Conservation (phyloP, 2,329 filamentous ascomycete species). For the Hypoxylon sp. region DNA sequence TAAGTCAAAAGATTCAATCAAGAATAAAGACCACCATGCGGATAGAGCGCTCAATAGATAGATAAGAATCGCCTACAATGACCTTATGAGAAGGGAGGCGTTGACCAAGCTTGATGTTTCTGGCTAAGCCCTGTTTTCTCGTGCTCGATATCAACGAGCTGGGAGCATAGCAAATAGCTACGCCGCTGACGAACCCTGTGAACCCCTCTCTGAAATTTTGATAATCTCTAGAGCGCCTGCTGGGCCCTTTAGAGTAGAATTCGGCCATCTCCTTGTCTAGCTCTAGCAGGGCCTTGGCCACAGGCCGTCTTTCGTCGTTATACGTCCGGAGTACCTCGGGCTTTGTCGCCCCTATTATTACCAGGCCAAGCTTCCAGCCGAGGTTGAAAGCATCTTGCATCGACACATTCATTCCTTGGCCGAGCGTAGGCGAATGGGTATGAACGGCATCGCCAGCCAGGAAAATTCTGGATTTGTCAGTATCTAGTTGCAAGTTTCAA, state of each 20-base stretch:
- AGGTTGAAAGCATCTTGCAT: conserved; percentile 70
- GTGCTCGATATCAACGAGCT: neutral
- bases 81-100: conserved; percentile 1
- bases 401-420: conserved; percentile 71
- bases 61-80: neutral
- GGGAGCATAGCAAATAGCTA: neutral
- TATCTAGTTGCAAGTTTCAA: neutral
- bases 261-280: neutral
- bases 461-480: neutral
- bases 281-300: neutral
- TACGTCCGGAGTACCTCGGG: neutral
- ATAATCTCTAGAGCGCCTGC: neutral
- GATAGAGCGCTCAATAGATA: neutral
- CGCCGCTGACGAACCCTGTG: neutral
- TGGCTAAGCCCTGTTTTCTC: neutral
- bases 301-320: neutral
- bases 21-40: no score
- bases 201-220: neutral
- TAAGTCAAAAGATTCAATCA: neutral
- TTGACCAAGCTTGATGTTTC: neutral
- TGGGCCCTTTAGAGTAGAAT: neutral
- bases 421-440: conserved; percentile 76
- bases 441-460: conserved; percentile 66
- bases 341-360: neutral
- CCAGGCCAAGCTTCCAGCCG: conserved; percentile 51